Base-by-base conservation (phyloP, 352 stramenopile genomes). In the Phytophthora megakarya region DNA sequence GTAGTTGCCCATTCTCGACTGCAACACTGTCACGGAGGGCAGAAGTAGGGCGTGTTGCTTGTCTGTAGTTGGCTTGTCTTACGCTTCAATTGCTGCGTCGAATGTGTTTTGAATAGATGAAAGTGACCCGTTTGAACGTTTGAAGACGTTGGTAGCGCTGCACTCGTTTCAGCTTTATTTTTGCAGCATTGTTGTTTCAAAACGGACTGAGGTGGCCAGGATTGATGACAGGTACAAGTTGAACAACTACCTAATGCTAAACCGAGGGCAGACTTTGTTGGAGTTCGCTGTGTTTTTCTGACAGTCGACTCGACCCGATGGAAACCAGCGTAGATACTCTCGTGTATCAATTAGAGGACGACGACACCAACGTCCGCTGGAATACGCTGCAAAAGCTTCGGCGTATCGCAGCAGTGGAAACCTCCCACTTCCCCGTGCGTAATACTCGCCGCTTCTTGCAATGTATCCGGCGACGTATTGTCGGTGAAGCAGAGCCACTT, bases 281-380 rank as follows among this genome's bases (percentile, higher is more conserved):
- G 48, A 72, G 50, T 45, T 70, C 38, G 37, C 35, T 44, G 52
- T 46, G 39, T 18, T 48, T 52, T 48, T 53, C 40, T 65, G 53
- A 69, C 65, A 40, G 23, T 6, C 26, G 21, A 61, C 16, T 25
- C 13, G 11, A 57, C 35, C 21, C 9, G 25, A 88, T 85, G 73
- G 77, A 84, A 43, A 66, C 56, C 19, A 87, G 67, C 30, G 84
- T 91, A 32, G 82, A 92, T 51, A 89, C 82, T 25, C 70, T 93
- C 15, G 82, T 92, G 44, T 88, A 89, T 58, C 82, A 92, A 67
- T 60, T 93, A n/a, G 84, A 92, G 68, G 82, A 92, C 58, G 80
- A 90, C 19, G 80, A 92, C 51, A 57, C 67, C 10, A 55, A 26
- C 2, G 77, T 93, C 46, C 76, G 80, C 18, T 75, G 68, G 49